These are phyloP conservation scores for Diaporthe vaccinii DNA, from an alignment of 2,329 filamentous ascomycete genomes.

Conservation along the genomic window DNA sequence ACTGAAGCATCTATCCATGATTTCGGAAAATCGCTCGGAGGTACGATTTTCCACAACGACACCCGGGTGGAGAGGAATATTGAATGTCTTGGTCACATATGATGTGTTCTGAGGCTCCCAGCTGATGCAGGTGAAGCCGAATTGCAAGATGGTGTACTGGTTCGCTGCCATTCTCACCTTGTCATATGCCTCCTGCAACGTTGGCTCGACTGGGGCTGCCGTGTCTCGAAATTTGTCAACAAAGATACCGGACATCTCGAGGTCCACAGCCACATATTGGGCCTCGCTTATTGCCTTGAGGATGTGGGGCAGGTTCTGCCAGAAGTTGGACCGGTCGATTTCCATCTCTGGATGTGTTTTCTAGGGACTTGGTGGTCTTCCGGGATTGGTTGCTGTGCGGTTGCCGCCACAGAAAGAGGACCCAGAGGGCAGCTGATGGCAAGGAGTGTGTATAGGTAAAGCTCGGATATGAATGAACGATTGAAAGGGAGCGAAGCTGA, in stretches of 20 bases:
- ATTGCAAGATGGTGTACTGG: conserved; percentile 51
- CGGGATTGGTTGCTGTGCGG: not conserved
- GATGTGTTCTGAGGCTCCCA: conserved; percentile 40
- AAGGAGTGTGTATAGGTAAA: not conserved
- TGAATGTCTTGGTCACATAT: conserved; percentile 49
- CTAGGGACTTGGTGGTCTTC: not conserved
- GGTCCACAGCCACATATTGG: conserved; percentile 52
- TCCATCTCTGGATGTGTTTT: conserved; percentile 46
- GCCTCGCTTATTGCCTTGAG: conserved; percentile 48
- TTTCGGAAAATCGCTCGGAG: conserved; percentile 41
- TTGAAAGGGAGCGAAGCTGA: not conserved
- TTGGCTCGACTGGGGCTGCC: not conserved
- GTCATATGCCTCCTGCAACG: conserved; percentile 47
- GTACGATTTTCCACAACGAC: conserved; percentile 41
- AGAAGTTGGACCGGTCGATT: conserved; percentile 47
- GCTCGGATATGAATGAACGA: not conserved
- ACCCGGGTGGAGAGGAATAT: conserved; percentile 50
- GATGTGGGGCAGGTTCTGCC: conserved; percentile 47
- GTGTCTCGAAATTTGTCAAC: not conserved
- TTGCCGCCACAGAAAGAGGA: not conserved
- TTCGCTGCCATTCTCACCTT: conserved; percentile 48
- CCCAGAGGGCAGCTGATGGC: not conserved
- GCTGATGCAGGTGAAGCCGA: conserved; percentile 53
- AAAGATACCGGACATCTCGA: conserved; percentile 55
- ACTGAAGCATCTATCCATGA: conserved; percentile 47